Evolutionary conservation across 805 yeast species (phyloP), one percentile per base, ranked within the genome.

Genomic region (Lachancea meyersii): DNA sequence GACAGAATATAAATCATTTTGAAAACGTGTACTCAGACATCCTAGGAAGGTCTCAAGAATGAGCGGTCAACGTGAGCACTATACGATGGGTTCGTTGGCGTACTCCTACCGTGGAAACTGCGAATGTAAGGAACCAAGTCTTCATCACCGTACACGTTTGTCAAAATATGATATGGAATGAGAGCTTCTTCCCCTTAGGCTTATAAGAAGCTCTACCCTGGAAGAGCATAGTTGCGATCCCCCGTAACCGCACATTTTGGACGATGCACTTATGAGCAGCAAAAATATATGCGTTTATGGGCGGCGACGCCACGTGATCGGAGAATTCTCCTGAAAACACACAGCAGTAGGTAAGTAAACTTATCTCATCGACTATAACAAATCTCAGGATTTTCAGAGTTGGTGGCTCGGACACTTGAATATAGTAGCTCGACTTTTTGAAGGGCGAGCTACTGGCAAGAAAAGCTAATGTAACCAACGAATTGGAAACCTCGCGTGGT

Each of bases 51-150:
- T 72, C 76, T 62, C 66, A 48, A 45, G 47, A 59, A 63, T 34
- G 72, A 73, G 86, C 93, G 91, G 89, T 82, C 89, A 83, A 88
- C 70, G 87, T 67, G 73, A 78, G 82, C 51, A 61, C 63, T 59
- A 58, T 66, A 76, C 74, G 80, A 73, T 82, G 84, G 89, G 89
- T 81, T 82, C 87, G 67, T 67, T 69, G 69, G 68, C 75, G 88
- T 80, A 78, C 73, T 78, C 67, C 85, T 83, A 82, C 89, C 93
- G 93, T 77, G 91, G 89, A 83, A 82, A 83, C 93, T 83, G 93
- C 91, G 93, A 83, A 82, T 82, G 93, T 81, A 75, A 58, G 59
- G 65, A 68, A 71, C 72, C 81, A 80, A 67, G 68, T 71, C 71
- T 78, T 82, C 89, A 82, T 83, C 93, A 82, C 71, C 59, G 78